Evolutionary conservation across 352 stramenopile species (phyloP), one percentile per base, ranked within the genome.

Genomic region (Elongisporangium undulatum): DNA sequence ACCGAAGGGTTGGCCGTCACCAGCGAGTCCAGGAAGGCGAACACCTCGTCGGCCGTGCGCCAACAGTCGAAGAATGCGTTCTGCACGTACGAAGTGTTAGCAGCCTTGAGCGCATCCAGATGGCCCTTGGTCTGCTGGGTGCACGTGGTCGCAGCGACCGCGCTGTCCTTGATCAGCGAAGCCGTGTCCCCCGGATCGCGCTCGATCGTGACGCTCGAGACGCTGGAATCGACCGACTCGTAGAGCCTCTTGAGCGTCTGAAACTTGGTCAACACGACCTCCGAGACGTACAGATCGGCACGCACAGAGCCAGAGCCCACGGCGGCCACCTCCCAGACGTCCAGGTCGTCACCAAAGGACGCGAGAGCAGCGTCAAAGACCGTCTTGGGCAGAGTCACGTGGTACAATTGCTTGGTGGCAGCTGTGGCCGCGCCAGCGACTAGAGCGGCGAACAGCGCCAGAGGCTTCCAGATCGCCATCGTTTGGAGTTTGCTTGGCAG

Each of bases 51-150:
- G 4, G 58, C 52, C 12, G 56, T 53, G 7, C 68, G 64, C 53
- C 65, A 76, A 52, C 68, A 76, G 24, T 70, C 61, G 39, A 76
- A 76, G 62, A 72, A 76, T 3, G 61, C 55, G 21, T 58, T 70
- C 29, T 59, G 26, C 49, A 63, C 20, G 38, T 69, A 69, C 24
- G 45, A 29, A 2, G 24, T 4, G 6, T 45, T n/a, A n/a, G n/a
- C 13, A 3, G 7, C 4, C 19, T 26, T 17, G n/a, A 10, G 41
- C 13, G 22, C 15, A 16, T 45, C 55, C 16, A 60, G 22, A 19
- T 49, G 29, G 4, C 29, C 29, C 29, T 41, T 41, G 5, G 29
- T 41, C 29, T 41, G 29, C 29, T 41, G 29, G 4, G 29, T 9
- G 29, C 29, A 41, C 9, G 29, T 41, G 5, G 29, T 41, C 5